Evolutionary conservation across 306 rosid species (phyloP), one percentile per base, ranked within the genome.

Genomic region (Spatholobus suberectus): DNA sequence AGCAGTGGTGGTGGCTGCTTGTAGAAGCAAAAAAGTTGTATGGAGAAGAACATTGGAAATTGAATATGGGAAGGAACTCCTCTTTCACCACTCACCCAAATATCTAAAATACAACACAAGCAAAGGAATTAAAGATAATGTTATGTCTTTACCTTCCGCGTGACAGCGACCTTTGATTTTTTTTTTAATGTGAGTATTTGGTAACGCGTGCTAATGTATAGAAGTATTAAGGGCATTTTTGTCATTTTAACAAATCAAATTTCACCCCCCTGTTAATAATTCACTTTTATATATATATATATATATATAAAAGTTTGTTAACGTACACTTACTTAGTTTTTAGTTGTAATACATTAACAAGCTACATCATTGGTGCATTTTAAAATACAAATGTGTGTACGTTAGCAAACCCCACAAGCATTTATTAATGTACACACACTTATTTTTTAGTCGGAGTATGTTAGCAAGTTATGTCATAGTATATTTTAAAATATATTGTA

Each of bases 41-140:
- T 76, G 38, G 86, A 83, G 85, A 73, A 86, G 40, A 72, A 43
- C 90, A 90, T 90, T 76, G 77, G 13, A 13, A 58, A 4, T 61
- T 26, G 77, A 86, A 20, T 27, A 70, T 72, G 38, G 23, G 14
- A 63, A 37, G 82, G 20, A 86, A 75, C 55, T 77, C 24, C 41
- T 52, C 15, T 57, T 78, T 79, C 67, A 74, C 66, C 23, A 29
- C 77, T 58, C 68, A 68, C 58, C 18, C 49, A 18, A 47, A 34
- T 18, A 5, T 61, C 29, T 8, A 38, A 27, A 35, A 29, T 44
- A 46, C 38, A 29, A 21, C 40, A 52, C 65, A 73, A 62, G 52
- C 75, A 49, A 14, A 32, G 18, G 14, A 65, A 43, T 66, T 79
- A 37, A 83, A 62, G 89, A 86, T 86, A 83, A 86, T 61, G 85